phyloP scores from a whole-genome alignment of 176 grass and related monocot genomes.

The Phragmites australis region DNA sequence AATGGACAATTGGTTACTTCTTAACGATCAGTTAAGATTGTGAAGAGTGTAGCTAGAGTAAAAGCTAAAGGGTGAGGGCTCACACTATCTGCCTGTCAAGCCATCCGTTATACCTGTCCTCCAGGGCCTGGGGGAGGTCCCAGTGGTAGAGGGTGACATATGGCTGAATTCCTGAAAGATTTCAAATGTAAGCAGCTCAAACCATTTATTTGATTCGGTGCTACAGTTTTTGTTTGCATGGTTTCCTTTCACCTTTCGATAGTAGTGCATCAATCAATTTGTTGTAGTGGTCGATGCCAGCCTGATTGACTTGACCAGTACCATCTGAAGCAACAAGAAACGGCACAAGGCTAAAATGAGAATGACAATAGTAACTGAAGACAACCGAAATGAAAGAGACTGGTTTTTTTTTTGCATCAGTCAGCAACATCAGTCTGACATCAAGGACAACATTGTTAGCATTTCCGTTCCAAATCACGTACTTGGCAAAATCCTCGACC shows the following conservation, averaged over 20 bases:
- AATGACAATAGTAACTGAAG: neutral
- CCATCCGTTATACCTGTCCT: conserved; percentile 82
- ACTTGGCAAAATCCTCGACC: conserved; percentile 87
- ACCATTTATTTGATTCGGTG: neutral
- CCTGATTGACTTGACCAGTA: conserved; percentile 69
- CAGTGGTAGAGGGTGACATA: conserved; percentile 94
- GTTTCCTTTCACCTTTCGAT: conserved; percentile 61
- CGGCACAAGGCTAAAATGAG: neutral
- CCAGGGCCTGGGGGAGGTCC: conserved; percentile 90
- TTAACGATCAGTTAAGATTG: neutral
- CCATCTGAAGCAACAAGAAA: conserved; percentile 60
- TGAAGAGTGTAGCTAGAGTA: neutral
- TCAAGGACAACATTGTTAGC: neutral
- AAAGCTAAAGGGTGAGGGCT: too few species aligned
- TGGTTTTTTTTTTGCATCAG: neutral
- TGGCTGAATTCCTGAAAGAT: conserved; percentile 69
- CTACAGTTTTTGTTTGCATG: neutral
- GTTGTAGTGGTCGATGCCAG: conserved; percentile 94
- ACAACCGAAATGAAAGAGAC: neutral
- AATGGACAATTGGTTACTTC: neutral
- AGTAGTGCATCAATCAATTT: conserved; percentile 79
- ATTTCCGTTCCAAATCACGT: neutral
- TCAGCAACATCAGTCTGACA: neutral
- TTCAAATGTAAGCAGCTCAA: conserved; percentile 16
- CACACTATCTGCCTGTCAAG: conserved; percentile 81